These are phyloP conservation scores for Zymoseptoria pseudotritici DNA, from an alignment of 2,329 filamentous ascomycete species.

Conservation along the genomic window DNA sequence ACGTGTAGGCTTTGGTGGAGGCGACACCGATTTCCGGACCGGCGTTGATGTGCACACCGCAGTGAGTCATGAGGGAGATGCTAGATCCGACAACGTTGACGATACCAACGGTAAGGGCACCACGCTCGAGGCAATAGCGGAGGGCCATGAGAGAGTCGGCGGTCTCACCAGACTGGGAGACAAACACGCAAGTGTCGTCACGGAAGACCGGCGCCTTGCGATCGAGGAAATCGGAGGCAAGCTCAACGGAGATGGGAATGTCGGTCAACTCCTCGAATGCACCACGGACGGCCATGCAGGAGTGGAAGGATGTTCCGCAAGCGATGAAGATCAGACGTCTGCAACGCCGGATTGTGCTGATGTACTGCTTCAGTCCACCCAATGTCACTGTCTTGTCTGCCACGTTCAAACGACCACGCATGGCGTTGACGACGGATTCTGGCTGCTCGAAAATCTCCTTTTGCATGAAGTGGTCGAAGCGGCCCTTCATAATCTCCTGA, in stretches of 20 bases:
- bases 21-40: constrained; percentile 98
- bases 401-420: constrained; percentile 94
- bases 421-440: constrained; percentile 98
- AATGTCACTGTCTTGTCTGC: constrained; percentile 93
- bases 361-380: constrained; percentile 92
- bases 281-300: constrained; percentile 98
- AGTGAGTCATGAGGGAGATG: constrained; percentile 97
- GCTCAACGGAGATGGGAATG: constrained; percentile 92
- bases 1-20: constrained; percentile 98
- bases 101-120: constrained; percentile 92
- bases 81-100: constrained; percentile 98
- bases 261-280: constrained; percentile 96
- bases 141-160: constrained; percentile 96
- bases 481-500: constrained; percentile 99
- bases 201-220: constrained; percentile 96
- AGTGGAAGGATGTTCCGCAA: constrained; percentile 97
- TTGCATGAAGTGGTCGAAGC: constrained; percentile 99
- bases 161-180: constrained; percentile 97
- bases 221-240: constrained; percentile 97
- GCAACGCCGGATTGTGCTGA: constrained; percentile 92
- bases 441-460: constrained; percentile 99
- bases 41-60: constrained; percentile 98
- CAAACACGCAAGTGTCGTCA: constrained; percentile 97
- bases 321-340: constrained; percentile 98
- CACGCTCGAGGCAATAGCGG: constrained; percentile 95